These are phyloP conservation scores for Penstemon davidsonii DNA, from an alignment of 257 asterid genomes.

Conservation along the genomic window DNA sequence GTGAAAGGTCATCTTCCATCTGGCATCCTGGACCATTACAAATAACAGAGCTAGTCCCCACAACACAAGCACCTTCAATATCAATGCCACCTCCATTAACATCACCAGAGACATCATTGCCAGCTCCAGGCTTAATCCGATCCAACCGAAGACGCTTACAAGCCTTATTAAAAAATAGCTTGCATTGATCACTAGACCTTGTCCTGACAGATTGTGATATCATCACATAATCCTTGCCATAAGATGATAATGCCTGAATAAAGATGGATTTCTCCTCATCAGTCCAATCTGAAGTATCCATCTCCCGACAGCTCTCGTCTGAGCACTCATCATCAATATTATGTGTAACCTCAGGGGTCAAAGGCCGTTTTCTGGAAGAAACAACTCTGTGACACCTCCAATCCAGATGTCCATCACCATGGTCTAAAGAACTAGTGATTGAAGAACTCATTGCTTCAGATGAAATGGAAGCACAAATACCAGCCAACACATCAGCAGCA, in stretches of 20 bases:
- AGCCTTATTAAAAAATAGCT: slow-evolving; percentile 82
- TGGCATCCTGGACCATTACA: slow-evolving; percentile 38
- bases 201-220: slow-evolving; percentile 68
- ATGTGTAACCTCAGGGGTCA: slow-evolving; percentile 73
- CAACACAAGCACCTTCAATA: slow-evolving; percentile 60
- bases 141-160: slow-evolving; percentile 81
- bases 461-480: slow-evolving; percentile 91
- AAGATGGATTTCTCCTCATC: slow-evolving; percentile 82
- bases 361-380: slow-evolving; percentile 49
- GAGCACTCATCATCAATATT: slow-evolving; percentile 69
- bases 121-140: slow-evolving; percentile 41
- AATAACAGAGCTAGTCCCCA: no score
- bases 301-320: slow-evolving; percentile 90
- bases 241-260: slow-evolving; percentile 66
- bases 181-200: slow-evolving; percentile 81
- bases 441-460: slow-evolving; percentile 97
- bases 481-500: slow-evolving; percentile 98
- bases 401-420: slow-evolving; percentile 62
- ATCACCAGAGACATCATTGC: slow-evolving; percentile 41
- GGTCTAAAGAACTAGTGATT: slow-evolving; percentile 83
- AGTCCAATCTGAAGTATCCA: slow-evolving; percentile 80
- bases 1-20: slow-evolving; percentile 42
- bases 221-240: slow-evolving; percentile 76
- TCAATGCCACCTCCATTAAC: slow-evolving; percentile 66
- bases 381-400: slow-evolving; percentile 57